These are phyloP conservation scores for Acanthamoeba rhysodes DNA, from an alignment of 208 protist species.

Conservation along the genomic window DNA sequence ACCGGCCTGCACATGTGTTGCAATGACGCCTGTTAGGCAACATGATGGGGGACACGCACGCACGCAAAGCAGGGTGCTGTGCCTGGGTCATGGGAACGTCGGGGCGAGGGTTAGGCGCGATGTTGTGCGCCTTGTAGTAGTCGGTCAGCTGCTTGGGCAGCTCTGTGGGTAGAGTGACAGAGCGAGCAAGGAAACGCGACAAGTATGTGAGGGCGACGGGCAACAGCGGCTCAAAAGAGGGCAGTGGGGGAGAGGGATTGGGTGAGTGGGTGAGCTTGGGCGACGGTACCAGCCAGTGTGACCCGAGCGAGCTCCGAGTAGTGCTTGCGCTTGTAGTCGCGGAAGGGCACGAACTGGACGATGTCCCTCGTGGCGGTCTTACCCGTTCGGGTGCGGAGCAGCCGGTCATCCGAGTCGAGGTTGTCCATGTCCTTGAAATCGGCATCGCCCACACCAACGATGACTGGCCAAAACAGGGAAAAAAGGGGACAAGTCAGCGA, in stretches of 20 bases:
- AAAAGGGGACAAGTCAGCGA: neutral
- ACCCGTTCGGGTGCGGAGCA: neutral
- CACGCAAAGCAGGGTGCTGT: neutral
- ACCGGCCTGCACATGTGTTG: neutral
- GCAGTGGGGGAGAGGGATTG: neutral
- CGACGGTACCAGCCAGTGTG: neutral
- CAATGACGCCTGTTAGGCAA: no score
- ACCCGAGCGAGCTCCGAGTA: constrained; percentile 76
- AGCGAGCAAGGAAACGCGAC: no score
- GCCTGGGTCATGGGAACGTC: constrained; percentile 4
- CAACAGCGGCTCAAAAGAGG: no score
- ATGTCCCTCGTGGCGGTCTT: constrained; percentile 83
- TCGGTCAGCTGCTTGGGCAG: constrained; percentile 21
- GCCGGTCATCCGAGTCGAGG: constrained; percentile 35
- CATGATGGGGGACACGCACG: no score
- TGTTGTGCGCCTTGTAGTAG: constrained; percentile 45
- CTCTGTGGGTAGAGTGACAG: constrained; percentile 35
- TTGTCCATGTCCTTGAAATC: constrained; percentile 74
- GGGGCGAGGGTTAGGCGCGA: neutral
- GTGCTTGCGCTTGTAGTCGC: constrained; percentile 80
- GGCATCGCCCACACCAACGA: constrained; percentile 47
- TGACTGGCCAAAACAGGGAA: neutral
- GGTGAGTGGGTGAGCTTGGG: neutral
- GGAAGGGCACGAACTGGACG: constrained; percentile 92
- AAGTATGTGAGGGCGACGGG: no score